Evolutionary conservation across 176 grass and related monocot genomes (phyloP).

Genomic region (Ananas comosus): DNA sequence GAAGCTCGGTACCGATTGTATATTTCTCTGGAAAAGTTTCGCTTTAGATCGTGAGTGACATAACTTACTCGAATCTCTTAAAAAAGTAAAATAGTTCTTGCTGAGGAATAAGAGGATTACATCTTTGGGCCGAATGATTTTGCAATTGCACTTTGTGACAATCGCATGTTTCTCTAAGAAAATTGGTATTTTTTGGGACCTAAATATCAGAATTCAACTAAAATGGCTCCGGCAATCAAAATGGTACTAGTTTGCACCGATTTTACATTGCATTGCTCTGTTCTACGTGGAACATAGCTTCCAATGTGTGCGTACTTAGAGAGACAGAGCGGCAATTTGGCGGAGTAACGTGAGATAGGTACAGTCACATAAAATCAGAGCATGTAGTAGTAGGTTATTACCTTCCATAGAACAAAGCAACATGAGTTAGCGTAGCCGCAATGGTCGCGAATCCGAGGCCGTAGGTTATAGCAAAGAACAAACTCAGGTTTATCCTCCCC

Average conservation of each 20-base stretch:
- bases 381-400: constrained; percentile 4
- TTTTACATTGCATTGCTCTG: no score
- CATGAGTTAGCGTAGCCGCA: constrained; percentile 51
- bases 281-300: no score
- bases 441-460: constrained; percentile 72
- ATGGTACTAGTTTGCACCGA: no score
- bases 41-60: background rate
- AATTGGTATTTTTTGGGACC: no score
- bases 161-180: no score
- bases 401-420: constrained; percentile 76
- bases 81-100: background rate
- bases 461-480: constrained; percentile 55
- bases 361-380: background rate
- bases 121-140: background rate
- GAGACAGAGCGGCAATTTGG: no score
- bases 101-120: background rate
- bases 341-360: background rate
- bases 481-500: constrained; percentile 58
- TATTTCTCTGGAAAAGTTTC: constrained; percentile 44
- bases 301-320: no score
- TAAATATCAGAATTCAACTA: no score
- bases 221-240: no score
- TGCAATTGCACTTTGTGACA: no score
- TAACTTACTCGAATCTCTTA: background rate
- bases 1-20: constrained; percentile 49